phyloP scores from a whole-genome alignment of 1,139 yeast species.

The Meyerozyma guilliermondii region DNA sequence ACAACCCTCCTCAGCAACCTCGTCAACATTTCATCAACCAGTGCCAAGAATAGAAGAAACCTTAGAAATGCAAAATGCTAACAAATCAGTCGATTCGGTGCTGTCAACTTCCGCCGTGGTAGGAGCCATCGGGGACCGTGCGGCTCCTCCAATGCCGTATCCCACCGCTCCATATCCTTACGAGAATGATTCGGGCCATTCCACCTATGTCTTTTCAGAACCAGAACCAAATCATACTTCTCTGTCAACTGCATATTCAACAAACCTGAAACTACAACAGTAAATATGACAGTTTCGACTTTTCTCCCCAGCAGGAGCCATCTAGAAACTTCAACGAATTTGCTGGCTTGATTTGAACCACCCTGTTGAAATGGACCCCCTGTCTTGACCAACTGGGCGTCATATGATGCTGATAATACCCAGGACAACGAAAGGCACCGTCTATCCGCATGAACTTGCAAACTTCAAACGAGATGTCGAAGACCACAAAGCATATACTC shows the following conservation, averaged over 20 bases:
- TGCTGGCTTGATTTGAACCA: conserved; percentile 22
- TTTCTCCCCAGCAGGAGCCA: not conserved
- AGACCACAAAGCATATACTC: conserved; percentile 16
- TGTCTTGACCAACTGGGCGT: not conserved
- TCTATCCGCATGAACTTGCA: conserved; percentile 26
- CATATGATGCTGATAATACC: conserved; percentile 4
- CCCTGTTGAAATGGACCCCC: conserved; percentile 1
- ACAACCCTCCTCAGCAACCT: not conserved
- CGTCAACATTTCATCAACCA: not conserved
- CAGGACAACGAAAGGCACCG: conserved; percentile 12
- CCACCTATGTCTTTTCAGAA: not conserved
- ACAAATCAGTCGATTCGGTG: not conserved
- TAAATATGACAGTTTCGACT: conserved; percentile 1
- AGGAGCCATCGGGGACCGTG: not conserved
- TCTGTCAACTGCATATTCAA: not conserved
- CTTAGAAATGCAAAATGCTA: not conserved
- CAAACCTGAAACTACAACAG: not conserved
- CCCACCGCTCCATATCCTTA: not conserved
- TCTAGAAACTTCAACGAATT: conserved; percentile 27
- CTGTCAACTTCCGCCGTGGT: not conserved
- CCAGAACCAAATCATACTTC: not conserved
- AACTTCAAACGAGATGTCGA: conserved; percentile 28
- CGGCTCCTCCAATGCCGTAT: not conserved
- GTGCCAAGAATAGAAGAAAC: not conserved
- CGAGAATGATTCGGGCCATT: not conserved